Base-by-base conservation (phyloP, 2,329 filamentous ascomycete genomes). In the Tolypocladium pustulatum region DNA sequence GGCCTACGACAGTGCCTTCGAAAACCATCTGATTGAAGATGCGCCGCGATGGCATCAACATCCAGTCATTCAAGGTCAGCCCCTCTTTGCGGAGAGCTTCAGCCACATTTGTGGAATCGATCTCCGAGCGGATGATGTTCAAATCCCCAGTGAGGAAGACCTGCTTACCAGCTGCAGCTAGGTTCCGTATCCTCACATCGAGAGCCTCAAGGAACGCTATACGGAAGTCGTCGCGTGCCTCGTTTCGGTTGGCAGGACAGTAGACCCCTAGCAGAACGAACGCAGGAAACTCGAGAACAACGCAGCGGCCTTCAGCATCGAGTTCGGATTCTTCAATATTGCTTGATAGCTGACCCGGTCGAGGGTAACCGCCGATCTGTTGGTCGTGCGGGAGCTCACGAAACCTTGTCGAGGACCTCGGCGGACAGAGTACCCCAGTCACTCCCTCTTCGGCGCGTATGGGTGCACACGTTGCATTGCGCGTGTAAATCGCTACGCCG, bases 241-340 rank as follows among this genome's bases (percentile, higher is more conserved):
- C 90, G 66, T 96, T 92, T 60, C 91, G 86, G 66, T 89, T 91
- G 27, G 93, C 94, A 13, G 94, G 94, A 65, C 89, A 90, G 73
- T 99, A 97, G 2, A 95, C 87, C 4, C 93, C 94, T 56, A 99
- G 83, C 20, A 99, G 81, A 5, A 99, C 91, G 70, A 99, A 97
- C 3, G 91, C 92, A 0, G 91, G 90, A 65, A 99, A 97, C 69
- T 97, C 94, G 4, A 99, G 79, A 51, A 96, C 80, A 9, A 97
- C 85, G 65, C 91, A 96, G 54, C 94, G 87, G 0, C 94, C 94
- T 76, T 99, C 94, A 0, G 90, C 89, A 70, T 99, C 94, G 9
- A 97, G 82, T 0, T 80, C 80, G 2, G 80, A 77, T 49, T 90
- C 85, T 66, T 96, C 90, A 5, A 91, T 73, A 0, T 73, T 69